Conservation (phyloP, 352 stramenopile species). For the Phytopythium chamaehyphon region DNA sequence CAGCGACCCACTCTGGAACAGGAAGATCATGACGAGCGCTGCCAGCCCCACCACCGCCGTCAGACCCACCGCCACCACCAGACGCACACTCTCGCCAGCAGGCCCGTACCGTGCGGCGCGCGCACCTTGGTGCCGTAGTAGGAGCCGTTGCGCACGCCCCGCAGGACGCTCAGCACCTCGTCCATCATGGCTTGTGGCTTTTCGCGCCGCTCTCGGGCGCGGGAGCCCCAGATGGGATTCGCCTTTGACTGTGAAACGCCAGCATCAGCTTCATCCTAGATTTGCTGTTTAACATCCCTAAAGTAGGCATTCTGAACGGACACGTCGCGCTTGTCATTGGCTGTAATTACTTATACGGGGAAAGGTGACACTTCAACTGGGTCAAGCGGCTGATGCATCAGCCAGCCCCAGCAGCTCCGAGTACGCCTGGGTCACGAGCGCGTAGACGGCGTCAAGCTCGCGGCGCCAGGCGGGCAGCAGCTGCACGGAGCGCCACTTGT, state of each 20-base stretch:
- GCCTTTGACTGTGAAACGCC: background rate
- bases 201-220: background rate
- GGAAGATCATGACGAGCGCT: conserved; percentile 89
- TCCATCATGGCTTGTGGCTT: conserved; percentile 33
- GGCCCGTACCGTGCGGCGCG: conserved; percentile 67
- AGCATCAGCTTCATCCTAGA: background rate
- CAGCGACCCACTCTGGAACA: conserved; percentile 81
- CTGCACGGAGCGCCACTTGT: conserved; percentile 45
- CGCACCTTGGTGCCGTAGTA: conserved; percentile 90
- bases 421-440: conserved; percentile 46
- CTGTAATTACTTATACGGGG: background rate
- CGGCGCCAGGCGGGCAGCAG: conserved; percentile 23
- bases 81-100: background rate
- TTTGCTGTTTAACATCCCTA: conserved; percentile 4
- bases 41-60: conserved; percentile 6
- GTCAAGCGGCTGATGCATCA: background rate
- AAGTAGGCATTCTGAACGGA: too few relatives aligned
- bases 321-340: background rate
- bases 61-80: background rate
- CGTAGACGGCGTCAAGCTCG: conserved; percentile 27
- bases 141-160: conserved; percentile 81
- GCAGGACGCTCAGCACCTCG: conserved; percentile 61
- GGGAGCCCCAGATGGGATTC: too few relatives aligned
- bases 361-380: background rate
- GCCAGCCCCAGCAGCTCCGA: conserved; percentile 20